Evolutionary conservation across 768 basidiomycete species (phyloP).

Genomic region (Galerina sulciceps): DNA sequence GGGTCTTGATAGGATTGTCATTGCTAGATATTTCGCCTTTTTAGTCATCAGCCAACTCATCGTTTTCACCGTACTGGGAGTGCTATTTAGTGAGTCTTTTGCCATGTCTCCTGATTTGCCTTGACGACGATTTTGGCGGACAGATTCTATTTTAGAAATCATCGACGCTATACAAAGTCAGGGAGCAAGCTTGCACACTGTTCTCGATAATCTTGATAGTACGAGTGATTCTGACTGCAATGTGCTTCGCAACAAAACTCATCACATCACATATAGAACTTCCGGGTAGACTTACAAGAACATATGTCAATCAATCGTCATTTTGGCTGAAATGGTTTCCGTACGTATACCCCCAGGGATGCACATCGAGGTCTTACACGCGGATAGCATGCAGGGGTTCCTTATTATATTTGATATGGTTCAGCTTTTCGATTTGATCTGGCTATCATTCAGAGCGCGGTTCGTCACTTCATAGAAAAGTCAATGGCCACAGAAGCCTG

Average conservation of each 20-base stretch:
- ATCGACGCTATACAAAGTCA: conserved; percentile 29
- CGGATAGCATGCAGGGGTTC: conserved; percentile 75
- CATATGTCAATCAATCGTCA: conserved; percentile 80
- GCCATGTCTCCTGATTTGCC: background rate
- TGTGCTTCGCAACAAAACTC: background rate
- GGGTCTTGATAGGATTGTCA: conserved; percentile 74
- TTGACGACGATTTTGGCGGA: background rate
- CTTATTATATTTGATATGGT: conserved; percentile 83
- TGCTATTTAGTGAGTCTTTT: conserved; percentile 63
- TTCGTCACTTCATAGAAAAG: conserved; percentile 53
- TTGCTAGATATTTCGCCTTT: conserved; percentile 85
- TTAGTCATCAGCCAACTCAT: conserved; percentile 83
- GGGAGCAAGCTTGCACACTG: conserved; percentile 25
- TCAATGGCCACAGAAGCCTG: background rate
- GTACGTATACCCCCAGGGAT: conserved; percentile 39
- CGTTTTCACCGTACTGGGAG: conserved; percentile 82
- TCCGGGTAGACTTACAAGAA: conserved; percentile 66
- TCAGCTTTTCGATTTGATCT: conserved; percentile 79
- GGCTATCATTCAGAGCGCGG: conserved; percentile 69
- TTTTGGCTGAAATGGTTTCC: conserved; percentile 87
- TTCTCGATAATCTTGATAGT: conserved; percentile 37
- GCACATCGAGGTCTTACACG: background rate
- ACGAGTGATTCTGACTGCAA: conserved; percentile 12
- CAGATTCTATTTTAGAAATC: conserved; percentile 36
- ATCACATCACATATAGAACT: conserved; percentile 43